phyloP scores from a whole-genome alignment of 2,329 filamentous ascomycete genomes.

The Emmonsiellopsis sp. region DNA sequence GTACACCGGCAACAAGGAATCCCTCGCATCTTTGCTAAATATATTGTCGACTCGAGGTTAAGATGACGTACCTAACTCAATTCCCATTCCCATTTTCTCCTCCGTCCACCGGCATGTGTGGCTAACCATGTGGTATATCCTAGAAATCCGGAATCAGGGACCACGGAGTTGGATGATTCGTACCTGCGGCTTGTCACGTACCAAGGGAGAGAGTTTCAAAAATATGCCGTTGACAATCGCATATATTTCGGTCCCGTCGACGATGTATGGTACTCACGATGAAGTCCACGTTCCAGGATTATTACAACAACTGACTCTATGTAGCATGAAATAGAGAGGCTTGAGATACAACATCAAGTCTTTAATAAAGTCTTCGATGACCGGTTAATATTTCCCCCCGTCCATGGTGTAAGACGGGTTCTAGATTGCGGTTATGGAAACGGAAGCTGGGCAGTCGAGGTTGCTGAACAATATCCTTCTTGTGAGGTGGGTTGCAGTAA shows the following conservation, averaged over 20 bases:
- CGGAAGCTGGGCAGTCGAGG: conserved; percentile 61
- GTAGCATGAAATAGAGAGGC: conserved; percentile 58
- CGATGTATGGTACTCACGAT: conserved; percentile 44
- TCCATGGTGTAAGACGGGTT: conserved; percentile 48
- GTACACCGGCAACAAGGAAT: too few relatives aligned
- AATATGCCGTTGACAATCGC: conserved; percentile 54
- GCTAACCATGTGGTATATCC: background rate
- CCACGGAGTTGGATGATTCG: conserved; percentile 45
- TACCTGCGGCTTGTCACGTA: conserved; percentile 51
- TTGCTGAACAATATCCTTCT: conserved; percentile 53
- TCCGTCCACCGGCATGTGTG: too few relatives aligned
- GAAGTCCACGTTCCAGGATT: background rate
- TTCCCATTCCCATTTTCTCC: background rate
- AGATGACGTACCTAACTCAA: background rate
- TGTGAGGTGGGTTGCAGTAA: conserved; percentile 47
- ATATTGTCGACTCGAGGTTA: background rate
- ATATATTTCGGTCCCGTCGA: conserved; percentile 62
- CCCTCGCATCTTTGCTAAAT: background rate
- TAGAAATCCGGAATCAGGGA: conserved; percentile 38
- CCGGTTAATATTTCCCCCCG: conserved; percentile 60
- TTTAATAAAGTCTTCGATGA: conserved; percentile 57
- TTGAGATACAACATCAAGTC: conserved; percentile 54
- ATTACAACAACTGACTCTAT: conserved; percentile 5
- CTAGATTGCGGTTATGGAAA: conserved; percentile 66
- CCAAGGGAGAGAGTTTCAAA: conserved; percentile 57